Conservation (phyloP, 2,329 filamentous ascomycete genomes). For the Ceratocystis lukuohia region DNA sequence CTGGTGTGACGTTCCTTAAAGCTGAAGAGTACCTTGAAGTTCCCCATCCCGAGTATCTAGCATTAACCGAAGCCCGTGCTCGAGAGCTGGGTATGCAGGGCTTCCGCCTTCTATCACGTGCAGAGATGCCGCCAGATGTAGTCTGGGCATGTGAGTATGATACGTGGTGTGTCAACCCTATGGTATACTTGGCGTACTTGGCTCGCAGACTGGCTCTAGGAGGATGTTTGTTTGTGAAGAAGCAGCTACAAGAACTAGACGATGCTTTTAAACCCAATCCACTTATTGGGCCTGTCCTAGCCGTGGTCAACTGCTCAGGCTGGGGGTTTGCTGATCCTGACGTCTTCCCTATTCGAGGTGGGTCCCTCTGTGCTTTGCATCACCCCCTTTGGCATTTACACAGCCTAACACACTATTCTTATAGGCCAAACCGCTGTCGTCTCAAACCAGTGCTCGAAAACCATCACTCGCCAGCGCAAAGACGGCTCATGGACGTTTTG, state of each 20-base stretch:
- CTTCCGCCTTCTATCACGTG: conserved; percentile 28
- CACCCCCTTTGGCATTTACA: background rate
- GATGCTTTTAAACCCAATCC: conserved; percentile 30
- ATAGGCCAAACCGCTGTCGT: conserved; percentile 35
- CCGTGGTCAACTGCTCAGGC: conserved; percentile 36
- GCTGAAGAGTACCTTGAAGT: conserved; percentile 41
- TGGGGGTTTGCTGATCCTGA: conserved; percentile 32
- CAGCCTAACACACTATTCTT: background rate
- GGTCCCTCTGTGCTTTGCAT: conserved; percentile 7
- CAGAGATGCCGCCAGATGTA: conserved; percentile 32
- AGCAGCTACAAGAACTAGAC: conserved; percentile 27
- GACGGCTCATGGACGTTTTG: conserved; percentile 52
- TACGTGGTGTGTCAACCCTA: conserved; percentile 42
- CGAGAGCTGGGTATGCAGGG: conserved; percentile 27
- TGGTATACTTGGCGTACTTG: conserved; percentile 39
- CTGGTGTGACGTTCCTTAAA: conserved; percentile 36
- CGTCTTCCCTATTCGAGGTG: conserved; percentile 33
- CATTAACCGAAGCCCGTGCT: conserved; percentile 27
- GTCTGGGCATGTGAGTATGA: conserved; percentile 38
- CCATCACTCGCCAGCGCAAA: conserved; percentile 46
- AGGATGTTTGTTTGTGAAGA: conserved; percentile 26
- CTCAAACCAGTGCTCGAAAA: conserved; percentile 29
- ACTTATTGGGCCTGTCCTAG: conserved; percentile 23
- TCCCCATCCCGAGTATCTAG: conserved; percentile 27
- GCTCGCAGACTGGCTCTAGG: conserved; percentile 25